A percentile compares a stretch with the other conserved stretches of the same genome.
These are phyloP conservation scores for Phytophthora pinifolia DNA, from an alignment of 352 stramenopile species.

Conservation along the genomic window DNA sequence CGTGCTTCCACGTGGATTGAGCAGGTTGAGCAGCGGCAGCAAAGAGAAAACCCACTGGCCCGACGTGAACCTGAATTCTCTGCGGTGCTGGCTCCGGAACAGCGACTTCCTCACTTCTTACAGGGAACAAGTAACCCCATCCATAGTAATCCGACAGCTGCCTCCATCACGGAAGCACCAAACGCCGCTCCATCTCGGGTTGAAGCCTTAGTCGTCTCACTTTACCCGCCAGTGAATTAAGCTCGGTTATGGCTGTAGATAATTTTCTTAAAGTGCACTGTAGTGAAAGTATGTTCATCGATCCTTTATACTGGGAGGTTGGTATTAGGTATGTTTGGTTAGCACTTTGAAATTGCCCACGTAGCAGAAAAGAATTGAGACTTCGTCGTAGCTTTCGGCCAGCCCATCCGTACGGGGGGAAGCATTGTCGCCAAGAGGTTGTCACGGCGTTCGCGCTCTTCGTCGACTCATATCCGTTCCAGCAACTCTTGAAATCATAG, in stretches of 20 bases:
- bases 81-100: conserved; percentile 19
- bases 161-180: not conserved
- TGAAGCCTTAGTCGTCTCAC: conserved; percentile 11
- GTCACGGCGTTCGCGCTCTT: too few relatives aligned
- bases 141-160: conserved; percentile 24
- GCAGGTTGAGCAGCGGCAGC: conserved; percentile 55
- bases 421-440: too few relatives aligned
- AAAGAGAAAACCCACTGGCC: conserved; percentile 39
- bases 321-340: conserved; percentile 57
- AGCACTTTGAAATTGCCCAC: conserved; percentile 81
- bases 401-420: conserved; percentile 63
- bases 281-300: conserved; percentile 4
- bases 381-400: conserved; percentile 73
- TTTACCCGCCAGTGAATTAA: conserved; percentile 8
- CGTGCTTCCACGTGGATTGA: conserved; percentile 66
- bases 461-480: too few relatives aligned
- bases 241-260: not conserved
- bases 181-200: not conserved
- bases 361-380: conserved; percentile 83
- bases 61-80: conserved; percentile 11
- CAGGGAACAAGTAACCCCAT: conserved; percentile 48
- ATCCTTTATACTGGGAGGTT: too few relatives aligned
- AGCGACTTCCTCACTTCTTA: conserved; percentile 50
- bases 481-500: too few relatives aligned
- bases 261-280: not conserved